Evolutionary conservation across 257 asterid genomes (phyloP), one percentile per base, ranked within the genome.

Genomic region (Solanum peruvianum): DNA sequence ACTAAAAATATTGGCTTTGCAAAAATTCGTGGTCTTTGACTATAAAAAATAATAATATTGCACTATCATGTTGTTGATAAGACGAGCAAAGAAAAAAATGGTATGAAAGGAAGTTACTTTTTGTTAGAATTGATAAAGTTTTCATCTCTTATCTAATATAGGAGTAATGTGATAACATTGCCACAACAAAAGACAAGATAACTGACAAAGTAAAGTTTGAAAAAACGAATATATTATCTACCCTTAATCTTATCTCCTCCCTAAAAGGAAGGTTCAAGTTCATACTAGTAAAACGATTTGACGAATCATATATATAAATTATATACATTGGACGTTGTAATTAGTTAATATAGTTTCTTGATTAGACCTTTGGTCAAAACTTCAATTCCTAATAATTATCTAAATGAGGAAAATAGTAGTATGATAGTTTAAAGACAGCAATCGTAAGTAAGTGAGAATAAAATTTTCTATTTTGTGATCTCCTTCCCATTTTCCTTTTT

Each of bases 401-500:
- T 39, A 73, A 73, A 73, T 75, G 33, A 39, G 2, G 33, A 75
- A 35, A 37, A 39, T 1, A 73, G 21, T 73, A 73, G n/a, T 10
- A 73, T 73, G 31, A 3, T 52, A 16, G 62, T 52, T 52, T 18
- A 16, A 52, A 52, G 11, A 33, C 35, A 33, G 1, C 35, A 5
- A 0, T 33, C 5, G 5, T 33, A 33, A 33, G 35, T 33, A 16
- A 6, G 23, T 52, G 1, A 52, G 0, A 0, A 9, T 6, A 16
- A 0, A 9, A 16, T 15, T 49, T 6, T 0, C 4, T 21, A 15
- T 1, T 2, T 52, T 52, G 60, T 3, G 16, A 52, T 16, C 0
- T 0, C 9, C 10, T 52, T 0, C 1, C 4, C 6, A 16, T 52
- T 52, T 52, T 0, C 1, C 23, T 21, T 16, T 52, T 9, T 3